phyloP scores from a whole-genome alignment of 768 basidiomycete genomes.

The Boletus rubropictus region DNA sequence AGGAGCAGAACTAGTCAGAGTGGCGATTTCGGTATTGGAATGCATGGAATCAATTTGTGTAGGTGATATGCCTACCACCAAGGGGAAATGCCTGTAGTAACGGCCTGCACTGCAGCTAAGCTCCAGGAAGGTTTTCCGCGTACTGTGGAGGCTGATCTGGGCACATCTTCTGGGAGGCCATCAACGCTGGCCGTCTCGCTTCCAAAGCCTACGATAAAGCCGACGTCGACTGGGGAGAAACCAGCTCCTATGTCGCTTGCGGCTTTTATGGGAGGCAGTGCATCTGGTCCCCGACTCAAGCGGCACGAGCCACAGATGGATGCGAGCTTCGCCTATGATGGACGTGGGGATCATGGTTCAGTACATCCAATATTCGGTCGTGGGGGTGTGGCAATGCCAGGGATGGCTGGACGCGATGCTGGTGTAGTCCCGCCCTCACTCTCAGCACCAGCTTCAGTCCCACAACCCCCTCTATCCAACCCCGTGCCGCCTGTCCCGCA shows the following conservation, averaged over 20 bases:
- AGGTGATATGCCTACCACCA: conserved; percentile 16
- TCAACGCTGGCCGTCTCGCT: conserved; percentile 1
- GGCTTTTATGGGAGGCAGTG: conserved; percentile 75
- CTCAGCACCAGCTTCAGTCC: conserved; percentile 3
- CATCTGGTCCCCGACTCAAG: conserved; percentile 67
- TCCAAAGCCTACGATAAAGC: conserved; percentile 13
- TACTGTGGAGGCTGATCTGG: conserved; percentile 10
- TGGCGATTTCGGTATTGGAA: conserved; percentile 36
- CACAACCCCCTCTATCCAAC: conserved; percentile 1
- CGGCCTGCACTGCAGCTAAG: conserved; percentile 14
- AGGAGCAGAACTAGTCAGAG: conserved; percentile 33
- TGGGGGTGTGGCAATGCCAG: conserved; percentile 72
- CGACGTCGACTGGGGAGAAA: conserved; percentile 17
- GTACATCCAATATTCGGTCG: conserved; percentile 75
- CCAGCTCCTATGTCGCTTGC: conserved; percentile 64
- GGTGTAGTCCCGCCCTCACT: conserved; percentile 2
- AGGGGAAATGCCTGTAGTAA: neutral
- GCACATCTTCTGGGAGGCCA: conserved; percentile 4
- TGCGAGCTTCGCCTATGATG: conserved; percentile 60
- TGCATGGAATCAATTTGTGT: conserved; percentile 31
- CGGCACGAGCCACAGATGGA: conserved; percentile 69
- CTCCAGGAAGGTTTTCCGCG: conserved; percentile 15
- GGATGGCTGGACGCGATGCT: conserved; percentile 40
- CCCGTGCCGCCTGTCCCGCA: conserved; percentile 3
- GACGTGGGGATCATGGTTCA: conserved; percentile 43